Percentiles rank a stretch among this genome's conserved stretches.
Conservation (phyloP, 176 grass and related monocot species). For the Saccharum spontaneum region DNA sequence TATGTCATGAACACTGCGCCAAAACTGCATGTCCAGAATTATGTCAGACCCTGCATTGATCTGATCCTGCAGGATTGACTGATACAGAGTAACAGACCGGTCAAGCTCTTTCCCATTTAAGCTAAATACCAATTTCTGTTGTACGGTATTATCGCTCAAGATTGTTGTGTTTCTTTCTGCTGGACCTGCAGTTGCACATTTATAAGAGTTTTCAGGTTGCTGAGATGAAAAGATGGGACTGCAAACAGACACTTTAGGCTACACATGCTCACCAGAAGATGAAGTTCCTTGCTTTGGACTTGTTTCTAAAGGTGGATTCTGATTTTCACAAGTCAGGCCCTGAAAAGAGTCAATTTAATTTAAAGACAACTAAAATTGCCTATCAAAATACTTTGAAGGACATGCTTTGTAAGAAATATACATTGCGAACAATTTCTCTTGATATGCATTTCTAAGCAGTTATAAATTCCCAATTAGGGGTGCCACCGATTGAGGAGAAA, state of each 20-base stretch:
- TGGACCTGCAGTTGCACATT: constrained; percentile 47
- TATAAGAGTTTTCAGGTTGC: constrained; percentile 30
- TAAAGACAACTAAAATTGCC: not conserved
- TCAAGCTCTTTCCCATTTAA: constrained; percentile 83
- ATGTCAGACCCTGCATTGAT: constrained; percentile 74
- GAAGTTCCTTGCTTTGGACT: constrained; percentile 31
- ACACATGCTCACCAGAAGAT: constrained; percentile 38
- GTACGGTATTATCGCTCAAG: constrained; percentile 15
- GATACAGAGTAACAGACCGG: constrained; percentile 74
- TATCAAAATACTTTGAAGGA: constrained; percentile 17
- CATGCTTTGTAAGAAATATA: constrained; percentile 15
- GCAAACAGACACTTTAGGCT: constrained; percentile 19
- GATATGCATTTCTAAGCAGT: not conserved
- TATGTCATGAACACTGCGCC: constrained; percentile 64
- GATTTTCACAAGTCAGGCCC: constrained; percentile 47
- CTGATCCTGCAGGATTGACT: constrained; percentile 83
- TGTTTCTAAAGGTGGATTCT: constrained; percentile 39
- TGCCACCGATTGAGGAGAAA: no score
- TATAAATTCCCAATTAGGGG: not conserved
- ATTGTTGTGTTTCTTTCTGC: constrained; percentile 24
- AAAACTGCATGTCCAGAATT: constrained; percentile 80
- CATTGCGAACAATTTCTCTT: not conserved
- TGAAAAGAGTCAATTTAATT: constrained; percentile 42
- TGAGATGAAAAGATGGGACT: not conserved
- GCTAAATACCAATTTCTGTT: constrained; percentile 64